These are phyloP conservation scores for Gastrodia elata DNA, from an alignment of 106 monocot genomes.

Conservation along the genomic window DNA sequence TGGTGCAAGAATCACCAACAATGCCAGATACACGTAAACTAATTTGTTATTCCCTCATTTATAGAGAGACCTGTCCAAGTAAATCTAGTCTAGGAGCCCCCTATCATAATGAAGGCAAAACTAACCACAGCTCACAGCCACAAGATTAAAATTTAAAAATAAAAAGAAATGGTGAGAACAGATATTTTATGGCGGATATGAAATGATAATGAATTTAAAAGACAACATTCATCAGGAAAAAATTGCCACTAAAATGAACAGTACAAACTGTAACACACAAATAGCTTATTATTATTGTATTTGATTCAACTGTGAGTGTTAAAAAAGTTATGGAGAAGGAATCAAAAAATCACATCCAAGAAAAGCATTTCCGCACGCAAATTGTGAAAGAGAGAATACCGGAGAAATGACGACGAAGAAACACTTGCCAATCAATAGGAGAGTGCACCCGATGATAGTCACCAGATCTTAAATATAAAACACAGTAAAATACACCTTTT, in stretches of 20 bases:
- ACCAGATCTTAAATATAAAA: slow-evolving; percentile 77
- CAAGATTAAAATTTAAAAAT: not conserved
- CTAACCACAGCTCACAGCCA: not conserved
- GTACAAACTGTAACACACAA: not conserved
- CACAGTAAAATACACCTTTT: slow-evolving; percentile 87
- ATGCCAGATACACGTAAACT: not conserved
- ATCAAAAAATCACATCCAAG: not conserved
- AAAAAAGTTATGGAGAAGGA: not conserved
- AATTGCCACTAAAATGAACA: not conserved
- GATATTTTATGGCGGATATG: not conserved
- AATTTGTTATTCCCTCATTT: not conserved
- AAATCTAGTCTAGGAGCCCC: not conserved
- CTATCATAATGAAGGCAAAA: not conserved
- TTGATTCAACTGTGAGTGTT: not conserved
- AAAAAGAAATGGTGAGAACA: not conserved
- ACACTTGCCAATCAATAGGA: slow-evolving; percentile 81
- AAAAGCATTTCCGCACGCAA: not conserved
- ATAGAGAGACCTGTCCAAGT: too few species aligned
- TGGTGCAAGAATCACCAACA: not conserved
- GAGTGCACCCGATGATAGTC: slow-evolving; percentile 91
- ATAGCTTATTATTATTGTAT: not conserved
- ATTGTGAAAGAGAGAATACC: slow-evolving; percentile 26
- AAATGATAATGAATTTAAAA: not conserved
- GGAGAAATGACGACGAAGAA: slow-evolving; percentile 75
- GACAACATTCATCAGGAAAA: not conserved